Conservation (phyloP, 768 basidiomycete genomes). For the Mycena latifolia region DNA sequence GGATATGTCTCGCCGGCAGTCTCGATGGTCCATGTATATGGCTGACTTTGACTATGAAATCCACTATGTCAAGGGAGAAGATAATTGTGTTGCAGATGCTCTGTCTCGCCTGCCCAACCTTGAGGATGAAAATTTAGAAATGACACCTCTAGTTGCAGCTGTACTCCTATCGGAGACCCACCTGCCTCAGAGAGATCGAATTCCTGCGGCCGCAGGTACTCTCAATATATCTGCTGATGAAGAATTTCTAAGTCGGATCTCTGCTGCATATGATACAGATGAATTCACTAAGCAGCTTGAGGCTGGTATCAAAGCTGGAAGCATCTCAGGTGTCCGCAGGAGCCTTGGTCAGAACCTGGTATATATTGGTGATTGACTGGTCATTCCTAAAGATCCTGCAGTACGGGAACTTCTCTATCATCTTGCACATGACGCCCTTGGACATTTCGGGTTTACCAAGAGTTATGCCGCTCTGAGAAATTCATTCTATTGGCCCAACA, state of each 20-base stretch:
- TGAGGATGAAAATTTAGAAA: too few relatives aligned
- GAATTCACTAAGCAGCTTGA: too few relatives aligned
- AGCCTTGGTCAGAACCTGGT: conserved; percentile 7
- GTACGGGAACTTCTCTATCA: conserved; percentile 42
- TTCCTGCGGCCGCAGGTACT: conserved; percentile 6
- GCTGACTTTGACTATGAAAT: conserved; percentile 52
- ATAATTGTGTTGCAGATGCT: conserved; percentile 52
- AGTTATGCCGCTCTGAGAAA: conserved; percentile 39
- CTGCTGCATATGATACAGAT: conserved; percentile 11
- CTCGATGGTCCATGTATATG: conserved; percentile 37
- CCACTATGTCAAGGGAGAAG: conserved; percentile 48
- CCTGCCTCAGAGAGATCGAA: conserved; percentile 4
- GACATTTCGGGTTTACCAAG: conserved; percentile 51
- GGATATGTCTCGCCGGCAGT: conserved; percentile 48
- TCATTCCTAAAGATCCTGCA: conserved; percentile 30
- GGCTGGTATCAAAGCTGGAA: conserved; percentile 1
- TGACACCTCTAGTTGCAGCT: background rate
- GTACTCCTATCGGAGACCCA: background rate
- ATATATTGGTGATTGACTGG: conserved; percentile 6
- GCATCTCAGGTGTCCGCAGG: background rate
- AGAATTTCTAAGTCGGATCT: conserved; percentile 19
- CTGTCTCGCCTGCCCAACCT: conserved; percentile 42
- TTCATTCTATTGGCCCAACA: conserved; percentile 47
- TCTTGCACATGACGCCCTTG: conserved; percentile 37
- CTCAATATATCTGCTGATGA: conserved; percentile 8